Conservation (phyloP, 2,329 filamentous ascomycete species). For the Didymella arachidicola region DNA sequence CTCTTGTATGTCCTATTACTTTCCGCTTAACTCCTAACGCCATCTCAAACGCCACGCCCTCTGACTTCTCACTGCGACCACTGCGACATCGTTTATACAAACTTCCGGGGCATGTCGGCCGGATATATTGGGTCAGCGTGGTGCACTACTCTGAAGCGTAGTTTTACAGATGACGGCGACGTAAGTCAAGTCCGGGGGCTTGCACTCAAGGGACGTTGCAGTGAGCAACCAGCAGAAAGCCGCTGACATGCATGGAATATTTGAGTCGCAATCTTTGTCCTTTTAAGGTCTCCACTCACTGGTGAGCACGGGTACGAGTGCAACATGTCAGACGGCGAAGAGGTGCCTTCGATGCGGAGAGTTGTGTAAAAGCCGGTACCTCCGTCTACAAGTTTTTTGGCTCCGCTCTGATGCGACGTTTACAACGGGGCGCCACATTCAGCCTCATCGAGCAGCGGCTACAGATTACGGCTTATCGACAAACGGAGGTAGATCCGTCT, state of each 20-base stretch:
- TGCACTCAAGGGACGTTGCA: not conserved
- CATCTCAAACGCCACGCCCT: not conserved
- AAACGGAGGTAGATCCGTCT: not conserved
- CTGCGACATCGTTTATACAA: not conserved
- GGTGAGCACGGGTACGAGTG: not conserved
- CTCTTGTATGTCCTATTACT: not conserved
- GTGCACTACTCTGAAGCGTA: slow-evolving; percentile 8
- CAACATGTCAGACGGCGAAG: not conserved
- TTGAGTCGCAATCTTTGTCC: fast-evolving
- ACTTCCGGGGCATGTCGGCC: not conserved
- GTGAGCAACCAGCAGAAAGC: not conserved
- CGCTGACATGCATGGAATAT: not conserved
- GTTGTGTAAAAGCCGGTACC: slow-evolving; percentile 1
- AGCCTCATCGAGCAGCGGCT: slow-evolving; percentile 8
- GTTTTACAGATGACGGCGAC: slow-evolving; percentile 5
- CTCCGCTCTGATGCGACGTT: not conserved
- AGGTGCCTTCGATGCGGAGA: not conserved
- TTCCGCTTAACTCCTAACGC: slow-evolving; percentile 2
- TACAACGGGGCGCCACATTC: not conserved
- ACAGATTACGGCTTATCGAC: not conserved
- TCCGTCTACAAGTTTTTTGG: not conserved
- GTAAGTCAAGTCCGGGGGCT: not conserved
- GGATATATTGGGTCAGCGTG: slow-evolving; percentile 7
- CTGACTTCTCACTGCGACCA: not conserved
- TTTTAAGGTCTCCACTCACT: not conserved